Conservation (phyloP, 257 asterid species). For the Schizonepeta tenuifolia region DNA sequence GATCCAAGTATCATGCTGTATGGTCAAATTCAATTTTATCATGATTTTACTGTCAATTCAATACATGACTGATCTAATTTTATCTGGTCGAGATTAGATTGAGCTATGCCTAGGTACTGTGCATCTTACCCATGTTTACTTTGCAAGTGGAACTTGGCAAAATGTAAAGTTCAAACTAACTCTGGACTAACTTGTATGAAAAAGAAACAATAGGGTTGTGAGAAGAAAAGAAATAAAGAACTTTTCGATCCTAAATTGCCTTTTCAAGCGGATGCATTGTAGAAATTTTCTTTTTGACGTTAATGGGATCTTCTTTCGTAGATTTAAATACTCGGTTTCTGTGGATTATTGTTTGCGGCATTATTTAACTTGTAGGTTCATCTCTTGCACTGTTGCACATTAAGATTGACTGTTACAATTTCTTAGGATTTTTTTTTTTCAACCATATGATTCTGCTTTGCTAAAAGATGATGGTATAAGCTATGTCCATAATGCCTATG, state of each 20-base stretch:
- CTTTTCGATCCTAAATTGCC: no score
- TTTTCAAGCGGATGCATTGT: no score
- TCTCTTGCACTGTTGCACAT: not conserved
- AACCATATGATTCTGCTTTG: not conserved
- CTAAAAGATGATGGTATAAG: not conserved
- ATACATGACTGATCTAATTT: not conserved
- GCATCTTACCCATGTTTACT: not conserved
- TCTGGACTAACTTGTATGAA: not conserved
- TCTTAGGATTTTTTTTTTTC: not conserved
- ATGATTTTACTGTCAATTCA: constrained; percentile 27
- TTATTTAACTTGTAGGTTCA: not conserved
- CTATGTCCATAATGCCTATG: not conserved
- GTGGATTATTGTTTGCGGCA: not conserved
- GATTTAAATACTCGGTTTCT: not conserved
- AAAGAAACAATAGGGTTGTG: not conserved
- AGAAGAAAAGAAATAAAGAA: not conserved
- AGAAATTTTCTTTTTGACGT: not conserved
- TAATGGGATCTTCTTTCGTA: not conserved
- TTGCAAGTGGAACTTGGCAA: not conserved
- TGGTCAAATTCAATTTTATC: constrained; percentile 31
- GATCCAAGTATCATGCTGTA: constrained; percentile 94
- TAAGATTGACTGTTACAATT: not conserved
- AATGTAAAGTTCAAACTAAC: not conserved
- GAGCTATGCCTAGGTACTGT: not conserved
- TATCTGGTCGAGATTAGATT: constrained; percentile 17